A percentile compares a stretch with the other conserved stretches of the same genome.
Evolutionary conservation across 208 protist genomes (phyloP).

Genomic region (Leishmania tarentolae): DNA sequence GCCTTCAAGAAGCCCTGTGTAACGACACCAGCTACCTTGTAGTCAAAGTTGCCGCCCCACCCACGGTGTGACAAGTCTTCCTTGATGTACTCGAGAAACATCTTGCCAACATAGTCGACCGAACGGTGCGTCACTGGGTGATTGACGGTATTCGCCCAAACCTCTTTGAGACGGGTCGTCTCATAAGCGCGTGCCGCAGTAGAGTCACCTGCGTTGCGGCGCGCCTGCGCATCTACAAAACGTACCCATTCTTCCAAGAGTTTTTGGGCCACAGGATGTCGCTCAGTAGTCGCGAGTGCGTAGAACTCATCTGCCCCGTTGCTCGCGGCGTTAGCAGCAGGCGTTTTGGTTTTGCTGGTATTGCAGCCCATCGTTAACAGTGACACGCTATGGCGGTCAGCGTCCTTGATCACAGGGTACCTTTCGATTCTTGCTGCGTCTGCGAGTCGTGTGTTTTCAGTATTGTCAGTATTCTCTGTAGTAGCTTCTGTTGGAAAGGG

Average conservation of each 20-base stretch:
- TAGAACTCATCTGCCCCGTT: slow-evolving; percentile 56
- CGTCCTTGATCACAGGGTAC: background rate
- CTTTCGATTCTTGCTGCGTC: too few species aligned
- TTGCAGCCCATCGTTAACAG: slow-evolving; percentile 68
- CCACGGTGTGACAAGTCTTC: slow-evolving; percentile 60
- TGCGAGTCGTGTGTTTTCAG: background rate
- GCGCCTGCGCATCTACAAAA: slow-evolving; percentile 59
- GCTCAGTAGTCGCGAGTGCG: slow-evolving; percentile 41
- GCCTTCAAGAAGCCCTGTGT: slow-evolving; percentile 79
- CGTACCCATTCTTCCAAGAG: slow-evolving; percentile 74
- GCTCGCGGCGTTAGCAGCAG: slow-evolving; percentile 1
- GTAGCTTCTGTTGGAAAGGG: background rate
- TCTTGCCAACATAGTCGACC: slow-evolving; percentile 81
- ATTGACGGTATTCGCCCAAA: slow-evolving; percentile 66
- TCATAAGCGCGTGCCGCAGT: slow-evolving; percentile 32
- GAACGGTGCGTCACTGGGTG: slow-evolving; percentile 66
- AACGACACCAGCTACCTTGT: slow-evolving; percentile 73
- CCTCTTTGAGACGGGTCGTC: slow-evolving; percentile 40
- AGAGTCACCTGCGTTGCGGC: slow-evolving; percentile 31
- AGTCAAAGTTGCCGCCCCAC: slow-evolving; percentile 88
- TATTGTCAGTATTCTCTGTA: background rate
- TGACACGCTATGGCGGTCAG: background rate
- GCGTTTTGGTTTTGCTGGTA: slow-evolving; percentile 50
- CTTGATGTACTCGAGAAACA: slow-evolving; percentile 84
- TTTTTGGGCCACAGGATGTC: slow-evolving; percentile 69